phyloP scores from a whole-genome alignment of 148 eudicot genomes.

The Camellia granthamiana region DNA sequence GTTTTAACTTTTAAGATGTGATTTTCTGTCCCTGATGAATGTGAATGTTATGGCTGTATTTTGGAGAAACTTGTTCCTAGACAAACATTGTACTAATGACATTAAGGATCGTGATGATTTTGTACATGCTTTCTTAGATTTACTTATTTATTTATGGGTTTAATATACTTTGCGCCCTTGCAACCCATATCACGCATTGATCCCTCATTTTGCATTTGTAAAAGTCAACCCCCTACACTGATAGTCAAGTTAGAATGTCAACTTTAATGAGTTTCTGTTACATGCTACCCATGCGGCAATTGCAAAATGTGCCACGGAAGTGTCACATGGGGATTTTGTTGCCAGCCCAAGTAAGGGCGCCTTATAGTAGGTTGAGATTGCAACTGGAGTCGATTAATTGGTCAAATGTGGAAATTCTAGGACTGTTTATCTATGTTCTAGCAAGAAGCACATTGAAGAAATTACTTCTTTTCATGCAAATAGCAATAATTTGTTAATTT shows the following conservation, averaged over 20 bases:
- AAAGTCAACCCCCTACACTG: no score
- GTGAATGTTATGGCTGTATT: neutral
- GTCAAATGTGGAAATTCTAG: neutral
- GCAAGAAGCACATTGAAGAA: neutral
- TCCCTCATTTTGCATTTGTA: neutral
- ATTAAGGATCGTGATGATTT: no score
- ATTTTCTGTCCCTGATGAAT: neutral
- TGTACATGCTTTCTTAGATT: no score
- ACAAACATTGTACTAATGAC: no score
- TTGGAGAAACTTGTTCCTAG: no score
- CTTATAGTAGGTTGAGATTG: neutral
- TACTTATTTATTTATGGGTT: no score
- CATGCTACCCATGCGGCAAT: no score
- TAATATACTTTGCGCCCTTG: neutral
- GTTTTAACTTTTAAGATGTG: conserved; percentile 16
- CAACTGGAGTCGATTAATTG: no score
- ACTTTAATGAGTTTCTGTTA: no score
- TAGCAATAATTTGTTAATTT: neutral
- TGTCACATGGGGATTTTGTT: neutral
- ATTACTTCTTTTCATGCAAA: neutral
- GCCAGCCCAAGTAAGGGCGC: neutral
- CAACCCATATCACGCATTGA: neutral
- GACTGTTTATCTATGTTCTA: neutral
- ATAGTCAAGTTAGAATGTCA: no score
- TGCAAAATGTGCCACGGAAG: no score